Conservation (phyloP, 805 yeast genomes). For the Lipomyces mesembrius region DNA sequence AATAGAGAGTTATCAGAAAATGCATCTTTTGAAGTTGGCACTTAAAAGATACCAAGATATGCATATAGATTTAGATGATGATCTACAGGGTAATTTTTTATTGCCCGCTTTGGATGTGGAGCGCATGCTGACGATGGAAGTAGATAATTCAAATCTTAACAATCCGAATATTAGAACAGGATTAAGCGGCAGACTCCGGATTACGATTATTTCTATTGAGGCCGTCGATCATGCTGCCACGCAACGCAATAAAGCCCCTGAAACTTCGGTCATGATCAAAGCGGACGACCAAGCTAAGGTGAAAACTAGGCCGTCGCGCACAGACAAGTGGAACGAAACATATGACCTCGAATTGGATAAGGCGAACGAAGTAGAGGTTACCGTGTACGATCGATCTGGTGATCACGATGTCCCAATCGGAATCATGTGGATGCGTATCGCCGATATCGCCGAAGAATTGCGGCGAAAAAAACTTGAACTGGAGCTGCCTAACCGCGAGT, state of each 20-base stretch:
- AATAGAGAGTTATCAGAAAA: slow-evolving; percentile 80
- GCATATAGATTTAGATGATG: slow-evolving; percentile 69
- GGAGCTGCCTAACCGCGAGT: slow-evolving; percentile 72
- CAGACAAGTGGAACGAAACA: slow-evolving; percentile 82
- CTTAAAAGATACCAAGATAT: slow-evolving; percentile 87
- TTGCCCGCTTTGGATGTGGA: background rate
- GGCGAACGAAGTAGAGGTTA: slow-evolving; percentile 88
- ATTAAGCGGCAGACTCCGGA: slow-evolving; percentile 74
- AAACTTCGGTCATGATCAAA: slow-evolving; percentile 74
- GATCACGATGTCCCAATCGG: slow-evolving; percentile 82
- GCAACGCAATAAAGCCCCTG: slow-evolving; percentile 72
- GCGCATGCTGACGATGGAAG: background rate
- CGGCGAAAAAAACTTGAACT: slow-evolving; percentile 85
- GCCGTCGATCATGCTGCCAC: slow-evolving; percentile 93
- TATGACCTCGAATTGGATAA: slow-evolving; percentile 81
- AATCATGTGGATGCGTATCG: slow-evolving; percentile 83
- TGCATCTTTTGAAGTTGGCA: slow-evolving; percentile 80
- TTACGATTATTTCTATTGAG: slow-evolving; percentile 75
- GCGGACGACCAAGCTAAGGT: slow-evolving; percentile 87
- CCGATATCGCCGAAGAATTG: slow-evolving; percentile 92
- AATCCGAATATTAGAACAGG: slow-evolving; percentile 80
- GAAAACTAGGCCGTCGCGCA: slow-evolving; percentile 72
- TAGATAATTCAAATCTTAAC: slow-evolving; percentile 58
- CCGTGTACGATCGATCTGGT: slow-evolving; percentile 75
- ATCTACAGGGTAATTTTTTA: slow-evolving; percentile 40